Base-by-base conservation (phyloP, 352 stramenopile genomes). In the Pythium aristosporum region DNA sequence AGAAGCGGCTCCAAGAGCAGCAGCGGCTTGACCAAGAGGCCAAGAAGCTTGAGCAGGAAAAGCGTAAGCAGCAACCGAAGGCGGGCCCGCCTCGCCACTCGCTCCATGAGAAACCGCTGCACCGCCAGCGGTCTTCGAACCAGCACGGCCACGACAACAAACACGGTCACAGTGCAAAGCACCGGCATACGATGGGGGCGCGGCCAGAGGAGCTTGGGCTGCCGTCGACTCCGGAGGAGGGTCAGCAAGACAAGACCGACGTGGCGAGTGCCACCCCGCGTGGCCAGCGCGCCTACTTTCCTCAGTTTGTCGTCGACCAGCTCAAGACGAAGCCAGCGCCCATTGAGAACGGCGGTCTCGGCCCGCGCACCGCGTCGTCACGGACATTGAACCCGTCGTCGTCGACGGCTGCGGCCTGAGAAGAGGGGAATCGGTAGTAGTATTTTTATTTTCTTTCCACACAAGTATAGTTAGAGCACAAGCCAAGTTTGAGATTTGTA, bases 1-100 rank as follows among this genome's bases (percentile, higher is more conserved):
- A 68, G 30, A 74, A 75, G 49, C 28, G 65, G 32, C 42, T 67
- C 5, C 57, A 71, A 32, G 57, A 67, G n/a, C 57, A 71, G 32
- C 65, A 71, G n/a, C 59, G 63, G 43, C 48, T 64, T 2, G 56
- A 64, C 6, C 57, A 67, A 39, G 53, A 71, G 37, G 36, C 52
- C 12, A 63, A 63, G 46, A 67, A 67, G 53, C 32, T 58, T 37
- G 21, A 62, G 28, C 30, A 36, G 21, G 49, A 66, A 16, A 47
- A 63, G 16, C 44, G 34, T 12, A 65, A 65, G 47, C 21, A 20
- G n/a, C 57, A 59, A 21, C 3, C 21, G 21, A 39, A 8, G 0
- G 18, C 39, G 39, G 62, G 57, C 12, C 46, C 54, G 32, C 32
- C 58, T n/a, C 44, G 52, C 46, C 50, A 61, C 54, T 65, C 51